Conservation (phyloP, 1,139 yeast species). For the Yamadazyma dushanensis region DNA sequence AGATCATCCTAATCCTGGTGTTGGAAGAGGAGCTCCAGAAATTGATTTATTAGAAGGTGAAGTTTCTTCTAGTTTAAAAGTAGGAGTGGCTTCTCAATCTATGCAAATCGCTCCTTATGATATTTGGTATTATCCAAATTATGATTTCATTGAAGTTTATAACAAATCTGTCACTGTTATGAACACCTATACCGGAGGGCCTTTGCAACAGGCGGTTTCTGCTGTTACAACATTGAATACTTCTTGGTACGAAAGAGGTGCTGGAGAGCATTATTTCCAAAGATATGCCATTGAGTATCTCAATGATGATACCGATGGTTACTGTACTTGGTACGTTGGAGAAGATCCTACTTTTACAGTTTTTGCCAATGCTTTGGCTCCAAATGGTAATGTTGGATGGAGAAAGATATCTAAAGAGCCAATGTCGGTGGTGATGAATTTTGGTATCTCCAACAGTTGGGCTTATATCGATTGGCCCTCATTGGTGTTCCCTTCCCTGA, state of each 20-base stretch:
- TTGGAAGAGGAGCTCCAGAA: conserved; percentile 89
- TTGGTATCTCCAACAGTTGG: conserved; percentile 83
- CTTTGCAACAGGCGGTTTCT: conserved; percentile 81
- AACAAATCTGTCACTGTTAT: conserved; percentile 62
- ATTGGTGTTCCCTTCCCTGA: conserved; percentile 63
- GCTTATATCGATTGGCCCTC: conserved; percentile 79
- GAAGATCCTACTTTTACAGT: conserved; percentile 64
- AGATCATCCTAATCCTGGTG: conserved; percentile 77
- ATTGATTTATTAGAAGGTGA: conserved; percentile 84
- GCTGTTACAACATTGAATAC: conserved; percentile 69
- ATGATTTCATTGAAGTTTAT: conserved; percentile 64
- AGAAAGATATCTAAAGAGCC: conserved; percentile 81
- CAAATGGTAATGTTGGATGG: conserved; percentile 81
- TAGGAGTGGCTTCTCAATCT: conserved; percentile 79
- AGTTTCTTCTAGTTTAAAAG: conserved; percentile 44
- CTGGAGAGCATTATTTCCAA: conserved; percentile 54
- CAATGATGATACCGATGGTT: conserved; percentile 67
- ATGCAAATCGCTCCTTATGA: conserved; percentile 83
- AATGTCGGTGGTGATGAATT: conserved; percentile 74
- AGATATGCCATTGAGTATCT: conserved; percentile 75
- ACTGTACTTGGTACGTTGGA: conserved; percentile 82
- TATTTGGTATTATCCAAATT: conserved; percentile 83
- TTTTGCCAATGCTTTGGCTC: conserved; percentile 63
- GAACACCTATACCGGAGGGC: conserved; percentile 83
- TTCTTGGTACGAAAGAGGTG: conserved; percentile 73